These are phyloP conservation scores for Rubia yunnanensis DNA, from an alignment of 257 asterid species.

Conservation along the genomic window DNA sequence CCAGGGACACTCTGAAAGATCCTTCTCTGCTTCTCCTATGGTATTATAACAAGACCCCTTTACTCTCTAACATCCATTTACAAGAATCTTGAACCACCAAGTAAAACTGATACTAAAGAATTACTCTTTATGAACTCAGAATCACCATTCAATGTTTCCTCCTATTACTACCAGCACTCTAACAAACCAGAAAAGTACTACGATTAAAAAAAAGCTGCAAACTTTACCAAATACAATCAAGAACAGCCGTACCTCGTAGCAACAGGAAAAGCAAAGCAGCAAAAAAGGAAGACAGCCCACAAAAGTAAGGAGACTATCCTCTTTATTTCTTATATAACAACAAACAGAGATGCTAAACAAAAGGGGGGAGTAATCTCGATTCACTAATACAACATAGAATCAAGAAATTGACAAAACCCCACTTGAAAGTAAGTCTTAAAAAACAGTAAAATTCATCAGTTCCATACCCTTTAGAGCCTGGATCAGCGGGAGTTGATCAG, in stretches of 20 bases:
- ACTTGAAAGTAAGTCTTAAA: constrained; percentile 12
- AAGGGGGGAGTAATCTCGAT: constrained; percentile 14
- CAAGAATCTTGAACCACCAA: not conserved
- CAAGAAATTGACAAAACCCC: constrained; percentile 8
- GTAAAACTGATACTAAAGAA: not conserved
- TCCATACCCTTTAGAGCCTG: constrained; percentile 25
- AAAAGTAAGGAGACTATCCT: constrained; percentile 2
- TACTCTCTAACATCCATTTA: not conserved
- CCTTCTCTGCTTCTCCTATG: not conserved
- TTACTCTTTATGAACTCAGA: not conserved
- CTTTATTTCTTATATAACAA: not conserved
- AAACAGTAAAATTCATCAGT: constrained; percentile 22
- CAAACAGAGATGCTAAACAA: constrained; percentile 5
- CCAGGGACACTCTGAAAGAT: too few relatives aligned
- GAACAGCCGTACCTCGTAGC: not conserved
- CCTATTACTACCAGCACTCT: not conserved
- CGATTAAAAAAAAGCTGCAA: not conserved
- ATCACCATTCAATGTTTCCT: not conserved
- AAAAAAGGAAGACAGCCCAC: constrained; percentile 4
- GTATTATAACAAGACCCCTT: not conserved
- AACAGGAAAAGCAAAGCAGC: not conserved
- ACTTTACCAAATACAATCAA: not conserved
- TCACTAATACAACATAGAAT: constrained; percentile 13
- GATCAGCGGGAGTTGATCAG: constrained; percentile 28
- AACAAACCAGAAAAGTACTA: not conserved